Evolutionary conservation across 345 rosid species (phyloP), one percentile per base, ranked within the genome.

Genomic region (Populus euphratica): DNA sequence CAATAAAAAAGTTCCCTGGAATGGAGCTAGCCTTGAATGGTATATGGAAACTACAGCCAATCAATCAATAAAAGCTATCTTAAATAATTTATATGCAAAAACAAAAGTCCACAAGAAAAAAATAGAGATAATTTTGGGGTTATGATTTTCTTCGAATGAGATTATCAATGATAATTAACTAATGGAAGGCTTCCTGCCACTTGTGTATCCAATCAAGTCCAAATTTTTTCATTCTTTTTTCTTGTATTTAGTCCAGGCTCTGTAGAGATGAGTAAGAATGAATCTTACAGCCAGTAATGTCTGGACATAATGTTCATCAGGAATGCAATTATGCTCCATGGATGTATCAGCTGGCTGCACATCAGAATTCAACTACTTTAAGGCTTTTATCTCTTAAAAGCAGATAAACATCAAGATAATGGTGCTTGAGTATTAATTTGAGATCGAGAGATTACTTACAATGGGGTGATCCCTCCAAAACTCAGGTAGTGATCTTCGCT

Each of bases 251-350:
- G 50, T 47, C 50, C 50, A 67, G 61, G 38, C 23, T 74, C 18
- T 41, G 27, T 29, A 27, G 33, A 56, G 52, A 54, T 14, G 38
- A 27, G 59, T 52, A 67, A 23, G 43, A 78, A 36, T 69, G 43
- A 49, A 83, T 79, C 97, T 89, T 91, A 94, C 98, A 72, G 97
- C 90, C 73, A 94, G 80, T 80, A 92, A 83, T 69, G 98, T 94
- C 89, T 90, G 98, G 72, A 94, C 98, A 68, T 92, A 92, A 85
- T 94, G 98, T 84, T 94, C 98, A 88, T 92, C 98, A 10, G 98
- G 97, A 84, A 94, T 94, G 75, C 98, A 94, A 81, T 94, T 92
- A 85, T 92, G 98, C 88, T 96, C 98, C 80, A 85, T 90, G 54
- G 91, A 80, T 70, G 89, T 84, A 85, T 96, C 96, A 73, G 81